Conservation (phyloP, 495 filamentous ascomycete genomes). For the Xylaria telfairii region DNA sequence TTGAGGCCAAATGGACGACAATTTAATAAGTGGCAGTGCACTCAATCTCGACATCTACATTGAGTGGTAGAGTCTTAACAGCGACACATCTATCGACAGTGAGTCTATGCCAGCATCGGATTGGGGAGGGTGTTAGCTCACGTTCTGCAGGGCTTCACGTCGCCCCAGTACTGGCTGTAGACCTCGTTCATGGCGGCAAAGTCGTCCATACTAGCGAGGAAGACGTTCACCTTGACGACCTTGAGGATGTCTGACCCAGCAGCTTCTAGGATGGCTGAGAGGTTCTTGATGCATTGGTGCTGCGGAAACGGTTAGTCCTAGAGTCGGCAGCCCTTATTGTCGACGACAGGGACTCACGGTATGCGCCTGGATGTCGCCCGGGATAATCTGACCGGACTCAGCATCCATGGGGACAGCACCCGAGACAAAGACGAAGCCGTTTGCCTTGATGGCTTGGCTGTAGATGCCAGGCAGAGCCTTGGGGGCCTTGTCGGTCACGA, state of each 20-base stretch:
- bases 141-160: conserved; percentile 67
- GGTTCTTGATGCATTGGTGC: conserved; percentile 62
- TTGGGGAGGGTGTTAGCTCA: conserved; percentile 11
- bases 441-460: conserved; percentile 76
- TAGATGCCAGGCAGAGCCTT: conserved; percentile 55
- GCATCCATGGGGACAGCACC: conserved; percentile 74
- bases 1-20: background rate
- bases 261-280: conserved; percentile 68
- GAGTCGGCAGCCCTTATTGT: background rate
- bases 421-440: conserved; percentile 74
- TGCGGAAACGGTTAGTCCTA: conserved; percentile 43
- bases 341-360: conserved; percentile 32
- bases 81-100: conserved; percentile 73
- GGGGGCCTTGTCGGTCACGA: conserved; percentile 56
- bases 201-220: conserved; percentile 71
- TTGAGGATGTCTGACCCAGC: conserved; percentile 66
- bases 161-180: conserved; percentile 75
- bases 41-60: conserved; percentile 81
- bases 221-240: conserved; percentile 75
- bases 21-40: conserved; percentile 51
- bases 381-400: conserved; percentile 66
- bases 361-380: conserved; percentile 65
- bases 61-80: conserved; percentile 76
- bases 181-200: conserved; percentile 76
- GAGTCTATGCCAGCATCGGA: background rate